These are phyloP conservation scores for Skeletonema menzelii DNA, from an alignment of 108 stramenopile genomes.

Conservation along the genomic window DNA sequence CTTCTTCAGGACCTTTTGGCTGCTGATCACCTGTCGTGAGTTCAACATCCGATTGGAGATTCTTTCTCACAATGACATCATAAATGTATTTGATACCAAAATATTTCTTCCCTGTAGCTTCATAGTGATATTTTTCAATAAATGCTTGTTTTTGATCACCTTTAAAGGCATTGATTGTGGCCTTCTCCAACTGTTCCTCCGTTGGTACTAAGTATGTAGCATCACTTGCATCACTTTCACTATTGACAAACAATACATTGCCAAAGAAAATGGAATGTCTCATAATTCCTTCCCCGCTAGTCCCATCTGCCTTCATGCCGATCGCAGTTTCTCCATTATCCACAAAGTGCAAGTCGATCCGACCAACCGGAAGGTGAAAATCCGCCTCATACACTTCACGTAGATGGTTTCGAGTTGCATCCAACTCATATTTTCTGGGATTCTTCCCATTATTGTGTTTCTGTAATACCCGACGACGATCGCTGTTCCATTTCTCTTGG, in stretches of 20 bases:
- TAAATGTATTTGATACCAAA: background rate
- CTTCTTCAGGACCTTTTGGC: no score
- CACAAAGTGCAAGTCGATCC: background rate
- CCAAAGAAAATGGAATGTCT: conserved; percentile 5
- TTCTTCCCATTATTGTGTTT: background rate
- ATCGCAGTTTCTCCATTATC: background rate
- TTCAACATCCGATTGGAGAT: background rate
- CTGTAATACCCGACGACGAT: background rate
- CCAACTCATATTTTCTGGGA: background rate
- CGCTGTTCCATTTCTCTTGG: background rate
- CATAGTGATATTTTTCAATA: background rate
- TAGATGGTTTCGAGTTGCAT: background rate
- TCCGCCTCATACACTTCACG: background rate
- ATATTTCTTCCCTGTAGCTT: background rate
- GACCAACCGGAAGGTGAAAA: background rate
- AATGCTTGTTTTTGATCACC: background rate
- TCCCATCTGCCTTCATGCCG: background rate
- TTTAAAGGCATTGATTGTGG: background rate
- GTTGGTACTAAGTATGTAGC: background rate
- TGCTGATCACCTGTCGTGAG: no score
- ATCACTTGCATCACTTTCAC: background rate
- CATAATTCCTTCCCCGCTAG: background rate
- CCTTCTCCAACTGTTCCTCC: background rate
- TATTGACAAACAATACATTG: background rate
- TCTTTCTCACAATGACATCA: background rate